phyloP scores from a whole-genome alignment of 2,329 filamentous ascomycete species.

The Claviceps humidiphila region DNA sequence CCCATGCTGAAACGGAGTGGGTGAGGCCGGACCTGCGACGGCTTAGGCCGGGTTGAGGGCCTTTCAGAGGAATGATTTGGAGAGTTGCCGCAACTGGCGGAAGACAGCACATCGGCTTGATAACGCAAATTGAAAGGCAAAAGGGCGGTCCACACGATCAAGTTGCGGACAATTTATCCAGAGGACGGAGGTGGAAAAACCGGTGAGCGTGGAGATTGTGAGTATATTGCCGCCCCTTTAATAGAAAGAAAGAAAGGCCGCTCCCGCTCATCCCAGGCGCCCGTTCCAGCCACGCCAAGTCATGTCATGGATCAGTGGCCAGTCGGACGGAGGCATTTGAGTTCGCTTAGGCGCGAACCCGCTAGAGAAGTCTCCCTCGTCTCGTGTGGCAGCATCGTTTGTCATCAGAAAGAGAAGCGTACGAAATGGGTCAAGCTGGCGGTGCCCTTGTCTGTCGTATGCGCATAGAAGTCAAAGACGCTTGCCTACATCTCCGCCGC shows the following conservation, averaged over 20 bases:
- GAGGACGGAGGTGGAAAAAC: neutral
- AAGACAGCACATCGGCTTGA: neutral
- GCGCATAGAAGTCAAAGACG: neutral
- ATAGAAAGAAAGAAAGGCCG: neutral
- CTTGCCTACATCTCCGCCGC: neutral
- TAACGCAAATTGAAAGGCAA: neutral
- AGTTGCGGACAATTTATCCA: neutral
- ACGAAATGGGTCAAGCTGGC: neutral
- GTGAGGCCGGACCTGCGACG: neutral
- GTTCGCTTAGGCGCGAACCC: neutral
- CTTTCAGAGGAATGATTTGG: neutral
- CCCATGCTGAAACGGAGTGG: neutral
- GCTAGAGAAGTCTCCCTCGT: neutral
- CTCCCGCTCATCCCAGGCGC: neutral
- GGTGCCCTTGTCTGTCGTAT: neutral
- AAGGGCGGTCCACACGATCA: neutral
- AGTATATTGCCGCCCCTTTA: neutral
- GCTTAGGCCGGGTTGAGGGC: neutral
- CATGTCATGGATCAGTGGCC: neutral
- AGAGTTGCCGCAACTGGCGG: neutral
- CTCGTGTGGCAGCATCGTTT: neutral
- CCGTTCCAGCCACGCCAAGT: neutral
- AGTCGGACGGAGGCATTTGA: conserved; percentile 1
- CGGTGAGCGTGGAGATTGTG: neutral
- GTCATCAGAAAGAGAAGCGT: neutral